phyloP scores from a whole-genome alignment of 805 yeast species.

The Middelhovenomyces tepae region DNA sequence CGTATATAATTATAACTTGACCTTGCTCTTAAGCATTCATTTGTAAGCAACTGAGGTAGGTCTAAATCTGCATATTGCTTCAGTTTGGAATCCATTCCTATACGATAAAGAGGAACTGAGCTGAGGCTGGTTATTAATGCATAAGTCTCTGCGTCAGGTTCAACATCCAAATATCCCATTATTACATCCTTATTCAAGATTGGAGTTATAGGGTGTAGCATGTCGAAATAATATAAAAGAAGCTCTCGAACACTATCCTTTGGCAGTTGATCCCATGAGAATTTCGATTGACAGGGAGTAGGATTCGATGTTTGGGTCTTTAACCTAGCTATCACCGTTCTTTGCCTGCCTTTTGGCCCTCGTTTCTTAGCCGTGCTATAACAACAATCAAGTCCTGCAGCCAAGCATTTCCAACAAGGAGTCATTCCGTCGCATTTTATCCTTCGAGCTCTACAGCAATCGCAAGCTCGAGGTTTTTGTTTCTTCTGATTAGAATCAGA shows the following conservation, averaged over 20 bases:
- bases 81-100: slow-evolving; percentile 3
- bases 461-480: too few species aligned
- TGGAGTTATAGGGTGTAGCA: slow-evolving; percentile 9
- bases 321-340: slow-evolving; percentile 5
- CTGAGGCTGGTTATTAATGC: slow-evolving; percentile 6
- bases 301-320: too few species aligned
- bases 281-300: too few species aligned
- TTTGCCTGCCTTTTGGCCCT: slow-evolving; percentile 6
- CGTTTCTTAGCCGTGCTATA: slow-evolving; percentile 4
- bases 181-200: slow-evolving; percentile 3
- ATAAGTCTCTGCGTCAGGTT: slow-evolving; percentile 3
- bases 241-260: too few species aligned
- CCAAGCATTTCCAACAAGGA: slow-evolving; percentile 9
- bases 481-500: too few species aligned
- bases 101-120: slow-evolving; percentile 6
- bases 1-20: slow-evolving; percentile 1
- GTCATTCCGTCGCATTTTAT: slow-evolving; percentile 7
- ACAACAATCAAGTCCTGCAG: slow-evolving; percentile 7
- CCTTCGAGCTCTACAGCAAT: slow-evolving; percentile 6
- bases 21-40: slow-evolving; percentile 6
- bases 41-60: slow-evolving; percentile 3
- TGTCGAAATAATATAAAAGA: slow-evolving; percentile 6
- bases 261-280: too few species aligned
- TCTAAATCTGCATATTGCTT: background rate
- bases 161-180: slow-evolving; percentile 2